Evolutionary conservation across 257 asterid genomes (phyloP).

Genomic region (Craterostigma plantagineum): DNA sequence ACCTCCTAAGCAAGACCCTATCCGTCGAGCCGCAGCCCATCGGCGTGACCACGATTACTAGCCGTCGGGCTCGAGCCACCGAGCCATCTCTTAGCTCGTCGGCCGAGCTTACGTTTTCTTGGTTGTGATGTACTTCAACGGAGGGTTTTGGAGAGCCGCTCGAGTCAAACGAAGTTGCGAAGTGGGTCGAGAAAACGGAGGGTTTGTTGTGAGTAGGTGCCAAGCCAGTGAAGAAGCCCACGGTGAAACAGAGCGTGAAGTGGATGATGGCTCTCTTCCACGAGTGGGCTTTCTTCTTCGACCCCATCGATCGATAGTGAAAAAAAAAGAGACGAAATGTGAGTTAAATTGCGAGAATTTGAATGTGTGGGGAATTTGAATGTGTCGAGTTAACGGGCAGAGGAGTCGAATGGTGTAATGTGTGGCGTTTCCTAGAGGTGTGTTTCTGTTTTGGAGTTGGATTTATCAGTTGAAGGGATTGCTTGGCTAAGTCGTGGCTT

Average conservation of each 20-base stretch:
- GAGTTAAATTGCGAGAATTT: no score
- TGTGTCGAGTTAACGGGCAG: no score
- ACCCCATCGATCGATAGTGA: conserved; percentile 57
- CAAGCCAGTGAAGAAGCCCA: conserved; percentile 91
- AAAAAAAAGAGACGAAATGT: no score
- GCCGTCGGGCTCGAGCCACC: conserved; percentile 5
- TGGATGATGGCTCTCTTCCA: conserved; percentile 73
- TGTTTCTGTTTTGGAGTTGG: no score
- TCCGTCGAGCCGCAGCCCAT: conserved; percentile 19
- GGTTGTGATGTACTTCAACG: conserved; percentile 19
- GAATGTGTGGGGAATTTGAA: no score
- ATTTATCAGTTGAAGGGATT: no score
- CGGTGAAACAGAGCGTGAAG: conserved; percentile 54
- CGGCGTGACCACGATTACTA: conserved; percentile 62
- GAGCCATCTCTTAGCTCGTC: no score
- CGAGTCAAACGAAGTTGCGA: no score
- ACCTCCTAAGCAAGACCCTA: conserved; percentile 25
- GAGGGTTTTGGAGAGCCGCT: conserved; percentile 32
- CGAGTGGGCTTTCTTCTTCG: conserved; percentile 47
- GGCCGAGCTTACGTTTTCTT: conserved; percentile 10
- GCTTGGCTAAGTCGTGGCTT: no score
- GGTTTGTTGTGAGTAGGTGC: conserved; percentile 39
- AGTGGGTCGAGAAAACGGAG: no score
- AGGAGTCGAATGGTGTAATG: no score
- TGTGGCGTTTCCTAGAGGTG: no score